Conservation (phyloP, 257 asterid genomes). For the Forsythia viridissima region DNA sequence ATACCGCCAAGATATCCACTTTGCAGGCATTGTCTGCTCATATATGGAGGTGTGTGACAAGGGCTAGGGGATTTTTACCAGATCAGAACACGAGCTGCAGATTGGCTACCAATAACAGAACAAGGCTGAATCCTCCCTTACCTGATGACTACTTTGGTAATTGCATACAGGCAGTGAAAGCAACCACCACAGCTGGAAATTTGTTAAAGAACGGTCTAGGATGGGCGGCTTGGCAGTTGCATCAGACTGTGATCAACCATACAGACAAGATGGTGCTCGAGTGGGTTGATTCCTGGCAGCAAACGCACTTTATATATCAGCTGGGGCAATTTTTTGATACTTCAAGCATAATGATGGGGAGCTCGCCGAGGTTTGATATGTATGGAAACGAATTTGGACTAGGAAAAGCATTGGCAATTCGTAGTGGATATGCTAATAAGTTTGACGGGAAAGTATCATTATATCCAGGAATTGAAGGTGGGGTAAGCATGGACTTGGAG, state of each 20-base stretch:
- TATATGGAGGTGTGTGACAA: conserved; percentile 39
- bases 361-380: conserved; percentile 36
- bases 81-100: conserved; percentile 23
- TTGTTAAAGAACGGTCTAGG: conserved; percentile 22
- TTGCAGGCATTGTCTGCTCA: conserved; percentile 39
- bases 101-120: conserved; percentile 23
- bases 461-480: conserved; percentile 33
- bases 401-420: conserved; percentile 41
- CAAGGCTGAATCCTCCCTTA: conserved; percentile 26
- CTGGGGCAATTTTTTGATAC: conserved; percentile 28
- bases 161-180: conserved; percentile 4
- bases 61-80: conserved; percentile 11
- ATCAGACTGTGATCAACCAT: conserved; percentile 28
- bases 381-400: conserved; percentile 39
- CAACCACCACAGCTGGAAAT: conserved; percentile 20
- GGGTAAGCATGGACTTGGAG: conserved; percentile 41
- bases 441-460: conserved; percentile 32
- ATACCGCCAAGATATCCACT: conserved; percentile 32
- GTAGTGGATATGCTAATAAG: conserved; percentile 37
- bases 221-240: conserved; percentile 36
- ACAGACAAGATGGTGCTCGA: conserved; percentile 11
- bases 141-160: conserved; percentile 29
- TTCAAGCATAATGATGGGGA: conserved; percentile 27
- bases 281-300: conserved; percentile 27
- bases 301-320: conserved; percentile 10